phyloP scores from a whole-genome alignment of 2,329 filamentous ascomycete species.

The Cladosporium phlei region DNA sequence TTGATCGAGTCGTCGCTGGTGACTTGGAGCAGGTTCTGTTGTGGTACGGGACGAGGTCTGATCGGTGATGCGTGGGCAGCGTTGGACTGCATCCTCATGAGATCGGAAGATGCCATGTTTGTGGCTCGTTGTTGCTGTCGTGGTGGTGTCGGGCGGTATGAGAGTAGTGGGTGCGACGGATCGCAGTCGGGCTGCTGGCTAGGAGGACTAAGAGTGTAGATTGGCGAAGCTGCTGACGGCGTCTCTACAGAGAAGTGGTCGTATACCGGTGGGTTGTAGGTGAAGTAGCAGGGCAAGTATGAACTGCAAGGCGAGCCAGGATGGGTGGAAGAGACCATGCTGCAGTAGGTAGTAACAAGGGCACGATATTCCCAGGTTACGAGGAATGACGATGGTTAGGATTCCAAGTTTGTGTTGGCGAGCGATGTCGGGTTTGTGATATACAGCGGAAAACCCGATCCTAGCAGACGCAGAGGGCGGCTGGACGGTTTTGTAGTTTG shows the following conservation, averaged over 20 bases:
- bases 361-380: no score
- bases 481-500: not conserved
- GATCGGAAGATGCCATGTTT: slow-evolving; percentile 21
- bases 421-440: not conserved
- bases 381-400: no score
- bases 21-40: slow-evolving; percentile 31
- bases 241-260: slow-evolving; percentile 18
- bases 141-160: slow-evolving; percentile 15
- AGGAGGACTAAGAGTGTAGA: slow-evolving; percentile 7
- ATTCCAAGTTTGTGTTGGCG: no score
- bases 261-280: slow-evolving; percentile 14
- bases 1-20: slow-evolving; percentile 25
- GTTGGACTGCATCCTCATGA: slow-evolving; percentile 32
- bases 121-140: not conserved
- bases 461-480: not conserved
- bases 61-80: slow-evolving; percentile 23
- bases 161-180: slow-evolving; percentile 22
- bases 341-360: no score
- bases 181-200: slow-evolving; percentile 7
- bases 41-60: slow-evolving; percentile 29
- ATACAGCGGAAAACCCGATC: not conserved
- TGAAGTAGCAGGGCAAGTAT: slow-evolving; percentile 16
- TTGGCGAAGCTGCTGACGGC: slow-evolving; percentile 18
- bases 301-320: not conserved
- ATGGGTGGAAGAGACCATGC: not conserved